phyloP scores from a whole-genome alignment of 805 yeast species.

The Candida multigemmis region DNA sequence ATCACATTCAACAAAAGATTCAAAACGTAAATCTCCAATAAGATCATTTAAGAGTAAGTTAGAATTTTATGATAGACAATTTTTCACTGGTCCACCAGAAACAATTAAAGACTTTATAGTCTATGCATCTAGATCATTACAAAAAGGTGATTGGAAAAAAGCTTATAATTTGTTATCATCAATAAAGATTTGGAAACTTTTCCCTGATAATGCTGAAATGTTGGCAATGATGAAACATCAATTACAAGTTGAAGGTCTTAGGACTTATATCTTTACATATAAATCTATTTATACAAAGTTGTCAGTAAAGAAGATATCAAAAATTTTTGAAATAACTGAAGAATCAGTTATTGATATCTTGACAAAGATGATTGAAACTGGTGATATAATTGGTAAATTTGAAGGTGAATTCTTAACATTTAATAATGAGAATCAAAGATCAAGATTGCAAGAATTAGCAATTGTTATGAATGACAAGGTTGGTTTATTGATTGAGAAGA shows the following conservation, averaged over 20 bases:
- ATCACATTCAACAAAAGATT: conserved; percentile 54
- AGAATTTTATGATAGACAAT: conserved; percentile 89
- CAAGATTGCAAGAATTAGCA: conserved; percentile 83
- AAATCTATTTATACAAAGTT: conserved; percentile 68
- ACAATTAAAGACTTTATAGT: conserved; percentile 88
- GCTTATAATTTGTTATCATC: conserved; percentile 64
- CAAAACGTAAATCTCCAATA: conserved; percentile 45
- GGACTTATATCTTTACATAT: conserved; percentile 86
- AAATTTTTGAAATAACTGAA: conserved; percentile 55
- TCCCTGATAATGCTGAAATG: conserved; percentile 59
- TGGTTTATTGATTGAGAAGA: conserved; percentile 68
- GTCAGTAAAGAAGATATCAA: conserved; percentile 56
- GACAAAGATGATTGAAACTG: conserved; percentile 65
- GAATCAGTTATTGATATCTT: conserved; percentile 54
- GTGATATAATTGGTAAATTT: conserved; percentile 68
- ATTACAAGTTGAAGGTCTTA: conserved; percentile 82
- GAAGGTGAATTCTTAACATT: conserved; percentile 60
- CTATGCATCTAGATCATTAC: conserved; percentile 84
- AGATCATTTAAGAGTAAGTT: conserved; percentile 87
- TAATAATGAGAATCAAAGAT: conserved; percentile 67
- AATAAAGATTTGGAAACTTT: conserved; percentile 79
- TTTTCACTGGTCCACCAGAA: conserved; percentile 96
- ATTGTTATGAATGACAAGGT: conserved; percentile 77
- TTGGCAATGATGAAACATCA: conserved; percentile 66
- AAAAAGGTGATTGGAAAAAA: conserved; percentile 81